Conservation (phyloP, 2,329 filamentous ascomycete genomes). For the Colletotrichum tamarilloi region DNA sequence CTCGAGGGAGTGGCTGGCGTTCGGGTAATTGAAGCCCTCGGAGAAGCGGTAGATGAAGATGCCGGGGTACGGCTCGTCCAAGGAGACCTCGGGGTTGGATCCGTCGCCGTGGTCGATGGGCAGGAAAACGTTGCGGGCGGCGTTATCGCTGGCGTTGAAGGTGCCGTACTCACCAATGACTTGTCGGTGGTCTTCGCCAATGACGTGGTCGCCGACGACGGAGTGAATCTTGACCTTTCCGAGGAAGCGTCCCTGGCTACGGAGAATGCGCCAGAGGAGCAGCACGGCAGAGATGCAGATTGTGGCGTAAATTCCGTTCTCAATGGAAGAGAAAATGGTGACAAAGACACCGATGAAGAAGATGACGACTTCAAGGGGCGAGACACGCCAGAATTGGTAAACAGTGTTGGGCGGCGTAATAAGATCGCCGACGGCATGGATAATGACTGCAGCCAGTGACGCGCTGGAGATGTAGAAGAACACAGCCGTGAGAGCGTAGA, state of each 20-base stretch:
- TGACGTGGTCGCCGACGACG: conserved; percentile 79
- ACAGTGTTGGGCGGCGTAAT: conserved; percentile 91
- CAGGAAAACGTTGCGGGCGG: conserved; percentile 83
- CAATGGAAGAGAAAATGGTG: conserved; percentile 88
- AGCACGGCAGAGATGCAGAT: conserved; percentile 81
- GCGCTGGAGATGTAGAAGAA: conserved; percentile 95
- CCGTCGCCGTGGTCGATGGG: conserved; percentile 90
- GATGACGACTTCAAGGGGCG: conserved; percentile 88
- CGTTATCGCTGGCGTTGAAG: conserved; percentile 57
- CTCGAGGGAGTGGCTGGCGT: conserved; percentile 89
- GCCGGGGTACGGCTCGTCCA: conserved; percentile 88
- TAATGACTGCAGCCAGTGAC: conserved; percentile 87
- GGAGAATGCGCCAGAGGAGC: conserved; percentile 84
- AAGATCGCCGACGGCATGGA: conserved; percentile 93
- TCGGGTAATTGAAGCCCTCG: conserved; percentile 97
- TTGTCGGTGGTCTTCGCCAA: conserved; percentile 68
- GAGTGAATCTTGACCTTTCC: conserved; percentile 87
- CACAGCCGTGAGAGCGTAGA: conserved; percentile 87
- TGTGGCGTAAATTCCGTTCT: conserved; percentile 92
- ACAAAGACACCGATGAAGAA: conserved; percentile 95
- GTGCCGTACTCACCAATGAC: conserved; percentile 66
- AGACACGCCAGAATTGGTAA: conserved; percentile 95
- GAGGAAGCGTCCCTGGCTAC: conserved; percentile 85
- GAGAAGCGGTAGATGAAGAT: conserved; percentile 96
- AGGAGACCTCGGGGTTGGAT: conserved; percentile 83